Base-by-base conservation (phyloP, 139 green algal species). In the Chlorella vulgaris region DNA sequence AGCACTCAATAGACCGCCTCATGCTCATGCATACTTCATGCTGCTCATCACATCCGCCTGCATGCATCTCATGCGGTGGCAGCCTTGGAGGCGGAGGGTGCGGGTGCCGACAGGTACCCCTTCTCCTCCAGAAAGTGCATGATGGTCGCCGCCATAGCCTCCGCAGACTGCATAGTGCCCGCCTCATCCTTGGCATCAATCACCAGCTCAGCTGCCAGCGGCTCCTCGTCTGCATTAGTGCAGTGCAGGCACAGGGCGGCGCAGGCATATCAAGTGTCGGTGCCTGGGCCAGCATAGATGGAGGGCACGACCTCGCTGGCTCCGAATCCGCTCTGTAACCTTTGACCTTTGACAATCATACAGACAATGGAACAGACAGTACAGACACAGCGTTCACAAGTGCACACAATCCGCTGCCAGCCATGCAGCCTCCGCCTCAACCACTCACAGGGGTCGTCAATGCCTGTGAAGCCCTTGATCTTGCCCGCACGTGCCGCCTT, bases 381-480 rank as follows among this genome's bases (percentile, higher is more conserved):
- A n/a, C n/a, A n/a, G n/a, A n/a, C n/a, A n/a, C n/a, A n/a, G n/a
- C n/a, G n/a, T n/a, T n/a, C n/a, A n/a, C n/a, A n/a, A n/a, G n/a
- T n/a, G n/a, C n/a, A n/a, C n/a, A n/a, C n/a, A n/a, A n/a, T n/a
- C n/a, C n/a, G n/a, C n/a, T n/a, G n/a, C n/a, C n/a, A n/a, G n/a
- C n/a, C n/a, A n/a, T n/a, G 21, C 31, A 7, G 19, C 19, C 24
- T 4, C 67, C 39, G 15, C 7, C 29, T 38, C 40, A 26, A 4
- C 26, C 4, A 18, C 69, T 76, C 42, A 76, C 69, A 79, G 1
- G 73, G 73, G 53, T 79, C 73, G 73, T 79, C 73, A 35, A 79
- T 79, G 73, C 90, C 94, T n/a, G 94, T 98, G 86, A 98, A 96
- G 53, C 93, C 91, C 81, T 97, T 97, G 31, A 98, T 93, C 83